phyloP scores from a whole-genome alignment of 2,329 filamentous ascomycete species.

The Colletotrichum sidae region DNA sequence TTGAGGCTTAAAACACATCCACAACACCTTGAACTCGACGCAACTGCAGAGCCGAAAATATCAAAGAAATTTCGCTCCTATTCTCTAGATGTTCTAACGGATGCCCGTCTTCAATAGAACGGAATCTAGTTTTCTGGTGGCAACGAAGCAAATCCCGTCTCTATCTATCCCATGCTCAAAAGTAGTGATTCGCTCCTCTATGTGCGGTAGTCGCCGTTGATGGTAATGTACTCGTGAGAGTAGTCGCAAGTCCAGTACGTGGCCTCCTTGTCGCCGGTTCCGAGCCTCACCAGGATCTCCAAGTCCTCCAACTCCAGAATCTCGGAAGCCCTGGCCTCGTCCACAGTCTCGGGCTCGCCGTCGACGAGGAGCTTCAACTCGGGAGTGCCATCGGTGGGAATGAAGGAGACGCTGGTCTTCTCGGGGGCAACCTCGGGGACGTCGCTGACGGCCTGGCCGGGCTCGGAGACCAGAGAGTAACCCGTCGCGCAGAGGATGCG shows the following conservation, averaged over 20 bases:
- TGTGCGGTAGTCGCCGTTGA: constrained; percentile 77
- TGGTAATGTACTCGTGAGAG: constrained; percentile 81
- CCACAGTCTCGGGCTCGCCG: constrained; percentile 82
- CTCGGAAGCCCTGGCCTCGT: constrained; percentile 81
- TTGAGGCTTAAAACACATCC: constrained; percentile 2
- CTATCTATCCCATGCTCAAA: not conserved
- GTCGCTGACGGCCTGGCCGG: constrained; percentile 66
- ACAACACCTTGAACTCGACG: not conserved
- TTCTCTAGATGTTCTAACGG: constrained; percentile 11
- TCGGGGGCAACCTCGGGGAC: constrained; percentile 75
- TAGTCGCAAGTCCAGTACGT: constrained; percentile 90
- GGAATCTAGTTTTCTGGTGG: not conserved
- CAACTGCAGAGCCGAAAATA: not conserved
- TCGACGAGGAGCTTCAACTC: constrained; percentile 82
- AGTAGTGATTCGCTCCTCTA: not conserved
- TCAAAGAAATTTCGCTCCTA: not conserved
- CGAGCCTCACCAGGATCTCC: constrained; percentile 80
- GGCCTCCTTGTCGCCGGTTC: constrained; percentile 75
- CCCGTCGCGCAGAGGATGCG: constrained; percentile 95
- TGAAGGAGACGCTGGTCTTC: constrained; percentile 81
- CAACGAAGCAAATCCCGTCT: not conserved
- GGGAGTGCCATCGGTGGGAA: constrained; percentile 80
- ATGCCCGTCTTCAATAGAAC: not conserved
- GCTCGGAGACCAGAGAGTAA: constrained; percentile 75
- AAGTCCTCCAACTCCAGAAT: constrained; percentile 83